Evolutionary conservation across 306 rosid genomes (phyloP).

Genomic region (Morella rubra): DNA sequence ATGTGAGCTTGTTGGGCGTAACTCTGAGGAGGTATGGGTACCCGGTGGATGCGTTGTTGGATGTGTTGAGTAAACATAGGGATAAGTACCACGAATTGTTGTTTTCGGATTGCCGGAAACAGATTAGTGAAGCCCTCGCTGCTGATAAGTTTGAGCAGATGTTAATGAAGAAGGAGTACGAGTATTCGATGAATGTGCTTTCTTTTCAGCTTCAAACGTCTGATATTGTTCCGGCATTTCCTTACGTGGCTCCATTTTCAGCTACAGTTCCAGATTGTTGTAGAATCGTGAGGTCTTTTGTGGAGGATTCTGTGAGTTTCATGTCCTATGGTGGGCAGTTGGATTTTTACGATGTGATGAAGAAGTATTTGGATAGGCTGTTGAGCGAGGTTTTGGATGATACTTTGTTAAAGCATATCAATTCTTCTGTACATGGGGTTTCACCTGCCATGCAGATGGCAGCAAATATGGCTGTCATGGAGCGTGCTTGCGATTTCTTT

Average conservation of each 20-base stretch:
- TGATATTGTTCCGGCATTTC: conserved; percentile 85
- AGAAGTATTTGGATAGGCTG: conserved; percentile 86
- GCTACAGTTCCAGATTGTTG: conserved; percentile 97
- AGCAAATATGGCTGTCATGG: conserved; percentile 91
- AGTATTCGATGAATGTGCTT: conserved; percentile 95
- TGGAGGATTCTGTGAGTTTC: conserved; percentile 97
- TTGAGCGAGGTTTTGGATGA: conserved; percentile 81
- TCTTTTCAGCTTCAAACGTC: conserved; percentile 92
- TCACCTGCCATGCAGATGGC: conserved; percentile 97
- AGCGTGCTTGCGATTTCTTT: conserved; percentile 97
- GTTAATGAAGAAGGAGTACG: conserved; percentile 98
- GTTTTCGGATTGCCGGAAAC: conserved; percentile 88
- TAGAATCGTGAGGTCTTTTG: conserved; percentile 88
- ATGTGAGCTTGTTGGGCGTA: conserved; percentile 90
- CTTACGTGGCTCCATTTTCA: conserved; percentile 87
- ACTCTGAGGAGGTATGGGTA: conserved; percentile 89
- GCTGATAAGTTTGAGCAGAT: conserved; percentile 96
- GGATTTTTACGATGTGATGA: conserved; percentile 88
- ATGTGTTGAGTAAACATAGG: conserved; percentile 95
- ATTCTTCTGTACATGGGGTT: conserved; percentile 70
- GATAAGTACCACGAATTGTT: conserved; percentile 97
- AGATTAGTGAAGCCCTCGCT: conserved; percentile 75
- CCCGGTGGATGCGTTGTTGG: conserved; percentile 87
- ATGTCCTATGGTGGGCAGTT: conserved; percentile 98
- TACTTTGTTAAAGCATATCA: conserved; percentile 76